Evolutionary conservation across 176 grass and related monocot species (phyloP).

Genomic region (Oryza meyeriana): DNA sequence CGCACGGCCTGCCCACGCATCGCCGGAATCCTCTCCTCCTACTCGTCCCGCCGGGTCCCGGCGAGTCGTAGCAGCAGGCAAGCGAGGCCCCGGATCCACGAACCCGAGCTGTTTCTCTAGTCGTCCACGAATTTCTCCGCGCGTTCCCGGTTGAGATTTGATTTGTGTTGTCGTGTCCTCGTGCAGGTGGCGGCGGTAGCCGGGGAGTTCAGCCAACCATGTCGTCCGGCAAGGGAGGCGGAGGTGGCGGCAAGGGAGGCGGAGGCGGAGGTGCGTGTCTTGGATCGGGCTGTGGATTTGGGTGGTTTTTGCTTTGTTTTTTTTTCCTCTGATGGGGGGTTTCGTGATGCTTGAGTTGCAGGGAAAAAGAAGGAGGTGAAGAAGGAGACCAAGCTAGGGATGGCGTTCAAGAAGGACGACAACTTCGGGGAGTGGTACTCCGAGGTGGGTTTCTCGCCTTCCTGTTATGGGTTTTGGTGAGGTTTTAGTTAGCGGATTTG

Average conservation of each 20-base stretch:
- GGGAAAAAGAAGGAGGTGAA: slow-evolving; percentile 96
- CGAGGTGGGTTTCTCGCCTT: slow-evolving; percentile 45
- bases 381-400: slow-evolving; percentile 88
- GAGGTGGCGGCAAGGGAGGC: background rate
- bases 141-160: background rate
- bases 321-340: background rate
- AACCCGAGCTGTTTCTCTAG: background rate
- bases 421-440: slow-evolving; percentile 98
- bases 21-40: background rate
- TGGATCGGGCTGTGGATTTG: background rate
- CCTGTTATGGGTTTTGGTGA: background rate
- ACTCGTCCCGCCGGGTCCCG: background rate
- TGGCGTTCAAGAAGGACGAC: slow-evolving; percentile 79
- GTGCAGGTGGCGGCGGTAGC: background rate
- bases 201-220: slow-evolving; percentile 12
- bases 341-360: background rate
- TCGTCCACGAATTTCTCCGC: background rate
- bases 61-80: background rate
- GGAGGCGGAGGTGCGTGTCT: slow-evolving; percentile 12
- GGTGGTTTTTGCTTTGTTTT: background rate
- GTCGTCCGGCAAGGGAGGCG: slow-evolving; percentile 34
- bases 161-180: background rate
- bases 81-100: slow-evolving; percentile 7
- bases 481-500: background rate
- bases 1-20: background rate